Evolutionary conservation across 1,284 basidiomycete species (phyloP), one percentile per base, ranked within the genome.

Genomic region (Gomphus sp.): DNA sequence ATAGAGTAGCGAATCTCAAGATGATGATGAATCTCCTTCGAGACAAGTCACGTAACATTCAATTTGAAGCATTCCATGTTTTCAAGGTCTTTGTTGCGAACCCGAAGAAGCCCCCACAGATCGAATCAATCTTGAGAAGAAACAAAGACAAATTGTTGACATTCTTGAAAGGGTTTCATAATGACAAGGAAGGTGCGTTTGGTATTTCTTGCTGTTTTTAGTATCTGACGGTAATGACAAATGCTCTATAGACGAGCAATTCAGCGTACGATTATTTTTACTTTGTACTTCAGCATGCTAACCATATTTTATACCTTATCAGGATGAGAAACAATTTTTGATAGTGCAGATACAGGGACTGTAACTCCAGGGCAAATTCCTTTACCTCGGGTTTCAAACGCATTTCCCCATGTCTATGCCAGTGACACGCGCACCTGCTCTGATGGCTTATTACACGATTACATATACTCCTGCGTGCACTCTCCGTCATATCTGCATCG

Each of bases 61-160:
- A 99, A 73, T 99, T 98, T 62, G 96, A 99, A 72, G 96, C 96
- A 2, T 99, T 99, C 74, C 97, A 99, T 67, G 97, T 99, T 37
- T 99, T 99, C 84, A 99, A 99, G 83, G 96, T 98, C 5, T 99
- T 99, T 68, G 96, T 99, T 41, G 96, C 97, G 45, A 99, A 99
- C 70, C 96, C 96, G 25, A 97, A 98, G 82, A 99, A 99, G 72
- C 95, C 96, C 9, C 84, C 91, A 34, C 90, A 94, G 67, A 98
- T 99, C 62, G 94, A 96, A 67, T 76, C 74, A 36, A 99, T 99
- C 62, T 78, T 99, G 12, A 78, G 90, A 60, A 76, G 96, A 64
- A 99, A 99, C 74, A 93, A 93, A 76, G 93, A 97, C 18, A 95
- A 97, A 68, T 76, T 99, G 12, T 77, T 99, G 45, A 76, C 78